Conservation (phyloP, 2,329 filamentous ascomycete genomes). For the Didymella pinodella region DNA sequence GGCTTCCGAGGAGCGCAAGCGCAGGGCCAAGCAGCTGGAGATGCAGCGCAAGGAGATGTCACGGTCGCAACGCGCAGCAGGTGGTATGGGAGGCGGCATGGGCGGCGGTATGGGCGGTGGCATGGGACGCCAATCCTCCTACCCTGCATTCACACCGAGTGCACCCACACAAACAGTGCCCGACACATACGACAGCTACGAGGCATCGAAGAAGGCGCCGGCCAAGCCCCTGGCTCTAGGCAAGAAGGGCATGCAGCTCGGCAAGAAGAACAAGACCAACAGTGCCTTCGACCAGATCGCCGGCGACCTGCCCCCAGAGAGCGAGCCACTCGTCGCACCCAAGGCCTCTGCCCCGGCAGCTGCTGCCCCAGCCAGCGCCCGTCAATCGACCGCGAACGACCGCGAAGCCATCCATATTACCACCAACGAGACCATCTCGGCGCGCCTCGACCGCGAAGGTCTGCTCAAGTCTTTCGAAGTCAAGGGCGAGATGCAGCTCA, state of each 20-base stretch:
- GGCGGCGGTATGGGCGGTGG: slow-evolving; percentile 38
- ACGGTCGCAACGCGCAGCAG: slow-evolving; percentile 68
- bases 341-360: slow-evolving; percentile 60
- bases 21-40: slow-evolving; percentile 98
- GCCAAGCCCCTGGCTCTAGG: slow-evolving; percentile 81
- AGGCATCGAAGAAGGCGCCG: slow-evolving; percentile 93
- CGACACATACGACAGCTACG: slow-evolving; percentile 91
- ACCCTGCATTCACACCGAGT: slow-evolving; percentile 88
- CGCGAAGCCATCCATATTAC: slow-evolving; percentile 88
- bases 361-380: slow-evolving; percentile 62
- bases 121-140: slow-evolving; percentile 77
- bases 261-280: slow-evolving; percentile 97
- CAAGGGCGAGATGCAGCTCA: slow-evolving; percentile 90
- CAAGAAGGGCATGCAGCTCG: slow-evolving; percentile 98
- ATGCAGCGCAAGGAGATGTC: slow-evolving; percentile 98
- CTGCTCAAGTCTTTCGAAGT: slow-evolving; percentile 85
- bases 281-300: slow-evolving; percentile 97
- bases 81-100: slow-evolving; percentile 50
- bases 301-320: slow-evolving; percentile 86
- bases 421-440: slow-evolving; percentile 87
- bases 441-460: slow-evolving; percentile 87
- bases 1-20: slow-evolving; percentile 96
- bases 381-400: slow-evolving; percentile 73
- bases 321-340: slow-evolving; percentile 76
- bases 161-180: slow-evolving; percentile 71